These are phyloP conservation scores for Yamadazyma phyllophila DNA, from an alignment of 805 yeast genomes.

Conservation along the genomic window DNA sequence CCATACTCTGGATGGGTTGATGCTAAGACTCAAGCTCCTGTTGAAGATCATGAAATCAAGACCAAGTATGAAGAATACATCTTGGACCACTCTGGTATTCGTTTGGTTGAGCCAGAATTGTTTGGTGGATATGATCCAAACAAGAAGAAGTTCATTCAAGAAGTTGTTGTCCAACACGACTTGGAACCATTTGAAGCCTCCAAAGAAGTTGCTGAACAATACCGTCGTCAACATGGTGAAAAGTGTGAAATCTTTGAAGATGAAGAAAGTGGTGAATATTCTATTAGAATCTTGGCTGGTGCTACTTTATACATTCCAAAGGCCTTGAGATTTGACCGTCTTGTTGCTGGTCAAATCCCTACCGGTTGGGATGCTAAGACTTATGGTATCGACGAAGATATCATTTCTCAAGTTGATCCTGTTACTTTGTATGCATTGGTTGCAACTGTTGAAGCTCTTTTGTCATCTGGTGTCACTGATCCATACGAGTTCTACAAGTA, in stretches of 20 bases:
- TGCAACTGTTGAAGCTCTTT: slow-evolving; percentile 90
- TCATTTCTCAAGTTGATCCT: slow-evolving; percentile 92
- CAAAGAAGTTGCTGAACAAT: slow-evolving; percentile 92
- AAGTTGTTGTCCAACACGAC: slow-evolving; percentile 94
- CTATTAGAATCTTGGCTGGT: slow-evolving; percentile 89
- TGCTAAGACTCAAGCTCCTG: slow-evolving; percentile 86
- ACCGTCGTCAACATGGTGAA: slow-evolving; percentile 91
- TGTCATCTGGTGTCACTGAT: slow-evolving; percentile 93
- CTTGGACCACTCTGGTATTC: slow-evolving; percentile 92
- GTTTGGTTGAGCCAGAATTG: slow-evolving; percentile 93
- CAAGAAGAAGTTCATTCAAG: slow-evolving; percentile 91
- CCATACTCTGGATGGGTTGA: slow-evolving; percentile 98
- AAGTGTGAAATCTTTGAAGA: slow-evolving; percentile 88
- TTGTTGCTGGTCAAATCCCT: slow-evolving; percentile 93
- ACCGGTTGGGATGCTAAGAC: slow-evolving; percentile 96
- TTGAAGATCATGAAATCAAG: slow-evolving; percentile 93
- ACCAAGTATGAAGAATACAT: slow-evolving; percentile 85
- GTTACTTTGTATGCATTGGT: slow-evolving; percentile 90
- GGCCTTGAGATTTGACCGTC: slow-evolving; percentile 70
- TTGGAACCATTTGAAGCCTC: slow-evolving; percentile 94
- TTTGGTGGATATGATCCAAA: slow-evolving; percentile 93
- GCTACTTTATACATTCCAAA: slow-evolving; percentile 90
- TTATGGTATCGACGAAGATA: slow-evolving; percentile 94
- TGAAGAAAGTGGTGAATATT: slow-evolving; percentile 86
- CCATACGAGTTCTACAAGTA: slow-evolving; percentile 98